Evolutionary conservation across 768 basidiomycete genomes (phyloP).

Genomic region (Russula foetens): DNA sequence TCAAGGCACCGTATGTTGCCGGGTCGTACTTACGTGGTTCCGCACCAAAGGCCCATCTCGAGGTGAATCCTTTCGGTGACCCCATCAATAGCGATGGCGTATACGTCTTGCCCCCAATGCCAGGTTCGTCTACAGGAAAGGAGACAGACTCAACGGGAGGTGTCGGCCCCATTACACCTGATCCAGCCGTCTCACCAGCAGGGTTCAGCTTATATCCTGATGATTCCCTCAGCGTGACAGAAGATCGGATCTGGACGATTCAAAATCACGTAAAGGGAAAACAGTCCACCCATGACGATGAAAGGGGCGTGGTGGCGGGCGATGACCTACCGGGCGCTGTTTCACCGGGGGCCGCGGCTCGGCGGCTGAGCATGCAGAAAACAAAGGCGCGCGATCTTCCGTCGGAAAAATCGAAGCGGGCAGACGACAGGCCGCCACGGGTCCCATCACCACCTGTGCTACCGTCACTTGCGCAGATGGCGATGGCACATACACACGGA

Average conservation of each 20-base stretch:
- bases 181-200: conserved; percentile 37
- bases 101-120: conserved; percentile 26
- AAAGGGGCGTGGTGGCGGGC: conserved; percentile 14
- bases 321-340: neutral
- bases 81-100: conserved; percentile 24
- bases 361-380: conserved; percentile 7
- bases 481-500: conserved; percentile 51
- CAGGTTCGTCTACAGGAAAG: conserved; percentile 25
- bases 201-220: conserved; percentile 63
- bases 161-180: conserved; percentile 33
- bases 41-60: conserved; percentile 28
- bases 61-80: conserved; percentile 29
- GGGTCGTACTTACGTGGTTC: conserved; percentile 47
- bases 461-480: conserved; percentile 74
- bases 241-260: conserved; percentile 26
- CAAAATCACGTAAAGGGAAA: conserved; percentile 18
- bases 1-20: conserved; percentile 60
- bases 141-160: conserved; percentile 32
- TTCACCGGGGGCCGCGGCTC: neutral
- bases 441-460: conserved; percentile 74
- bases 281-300: neutral
- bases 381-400: conserved; percentile 20
- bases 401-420: conserved; percentile 28
- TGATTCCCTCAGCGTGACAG: conserved; percentile 58
- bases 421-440: conserved; percentile 58